phyloP scores from a whole-genome alignment of 1,139 yeast genomes.

The Sugiyamaella pinicola region DNA sequence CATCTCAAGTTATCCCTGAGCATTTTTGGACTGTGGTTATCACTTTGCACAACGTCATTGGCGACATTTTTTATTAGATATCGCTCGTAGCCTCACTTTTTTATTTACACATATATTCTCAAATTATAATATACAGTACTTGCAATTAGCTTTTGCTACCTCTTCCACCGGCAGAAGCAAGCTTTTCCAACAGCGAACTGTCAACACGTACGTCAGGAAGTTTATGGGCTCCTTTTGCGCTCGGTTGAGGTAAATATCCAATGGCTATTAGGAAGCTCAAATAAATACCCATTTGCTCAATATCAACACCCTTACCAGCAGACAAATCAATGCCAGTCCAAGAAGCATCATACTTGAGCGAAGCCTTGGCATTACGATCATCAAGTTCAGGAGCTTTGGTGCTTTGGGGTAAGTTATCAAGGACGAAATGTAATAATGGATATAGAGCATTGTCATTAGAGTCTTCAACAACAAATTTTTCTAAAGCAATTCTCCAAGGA shows the following conservation, averaged over 20 bases:
- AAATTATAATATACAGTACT: background rate
- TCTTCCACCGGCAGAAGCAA: conserved; percentile 87
- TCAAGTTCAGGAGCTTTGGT: conserved; percentile 96
- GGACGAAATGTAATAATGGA: conserved; percentile 90
- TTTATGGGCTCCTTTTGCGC: conserved; percentile 44
- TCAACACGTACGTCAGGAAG: conserved; percentile 64
- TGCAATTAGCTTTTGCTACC: conserved; percentile 6
- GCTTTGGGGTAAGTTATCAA: conserved; percentile 86
- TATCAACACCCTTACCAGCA: conserved; percentile 71
- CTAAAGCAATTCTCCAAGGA: conserved; percentile 76
- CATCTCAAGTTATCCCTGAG: conserved; percentile 12
- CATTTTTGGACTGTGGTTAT: conserved; percentile 13
- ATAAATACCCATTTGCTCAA: conserved; percentile 69
- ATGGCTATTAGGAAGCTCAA: conserved; percentile 75
- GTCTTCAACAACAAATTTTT: conserved; percentile 69
- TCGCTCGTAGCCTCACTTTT: background rate
- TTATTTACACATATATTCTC: background rate
- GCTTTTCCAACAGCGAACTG: conserved; percentile 62
- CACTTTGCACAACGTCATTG: background rate
- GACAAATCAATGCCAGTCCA: conserved; percentile 70
- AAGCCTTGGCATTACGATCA: conserved; percentile 70
- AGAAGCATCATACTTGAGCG: conserved; percentile 60
- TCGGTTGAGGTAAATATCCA: conserved; percentile 72
- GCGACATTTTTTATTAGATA: background rate
- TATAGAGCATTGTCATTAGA: conserved; percentile 81